Base-by-base conservation (phyloP, 495 filamentous ascomycete genomes). In the Cairneyella variabilis region DNA sequence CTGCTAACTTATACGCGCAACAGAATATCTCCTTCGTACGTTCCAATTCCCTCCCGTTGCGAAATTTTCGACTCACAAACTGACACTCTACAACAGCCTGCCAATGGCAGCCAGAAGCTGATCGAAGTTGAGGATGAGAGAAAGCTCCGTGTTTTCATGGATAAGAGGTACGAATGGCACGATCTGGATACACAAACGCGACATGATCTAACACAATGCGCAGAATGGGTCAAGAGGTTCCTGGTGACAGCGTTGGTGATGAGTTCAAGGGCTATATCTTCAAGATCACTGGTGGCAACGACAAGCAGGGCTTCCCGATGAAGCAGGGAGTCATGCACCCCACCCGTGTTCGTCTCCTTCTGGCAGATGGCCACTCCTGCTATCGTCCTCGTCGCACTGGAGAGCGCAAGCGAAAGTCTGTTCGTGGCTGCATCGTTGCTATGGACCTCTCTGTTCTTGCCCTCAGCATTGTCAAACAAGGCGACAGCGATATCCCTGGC, bases 221-320 rank as follows among this genome's bases (percentile, higher is more conserved):
- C 43, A 64, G 61, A 55, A 97, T 97, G 93, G 93, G 93, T 73
- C 83, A 85, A 71, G 93, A 98, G 83, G 91, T 98, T 67, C 75
- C 84, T 58, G 93, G 83, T 68, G 93, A 98, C 75, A 85, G 83
- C 69, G 83, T 98, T 66, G 95, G 93, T 62, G 88, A 95, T 70
- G 93, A 98, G 77, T 98, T 92, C 87, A 95, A 93, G 81, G 93
- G 93, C 72, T 98, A 97, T 79, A 83, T 95, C 76, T 86, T 91
- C 83, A 88, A 85, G 71, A 97, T 98, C 77, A 98, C 93, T 67
- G 93, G 93, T 71, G 93, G 95, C 73, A 98, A 98, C 86, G 93
- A 98, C 88, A 98, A 98, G 88, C 93, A 98, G 80, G 93, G 93
- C 78, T 98, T 98, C 82, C 93, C 93, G 58, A 98, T 98, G 93